A percentile compares a stretch with the other conserved stretches of the same genome.
Conservation (phyloP, 2,329 filamentous ascomycete species). For the Colletotrichum sp. region DNA sequence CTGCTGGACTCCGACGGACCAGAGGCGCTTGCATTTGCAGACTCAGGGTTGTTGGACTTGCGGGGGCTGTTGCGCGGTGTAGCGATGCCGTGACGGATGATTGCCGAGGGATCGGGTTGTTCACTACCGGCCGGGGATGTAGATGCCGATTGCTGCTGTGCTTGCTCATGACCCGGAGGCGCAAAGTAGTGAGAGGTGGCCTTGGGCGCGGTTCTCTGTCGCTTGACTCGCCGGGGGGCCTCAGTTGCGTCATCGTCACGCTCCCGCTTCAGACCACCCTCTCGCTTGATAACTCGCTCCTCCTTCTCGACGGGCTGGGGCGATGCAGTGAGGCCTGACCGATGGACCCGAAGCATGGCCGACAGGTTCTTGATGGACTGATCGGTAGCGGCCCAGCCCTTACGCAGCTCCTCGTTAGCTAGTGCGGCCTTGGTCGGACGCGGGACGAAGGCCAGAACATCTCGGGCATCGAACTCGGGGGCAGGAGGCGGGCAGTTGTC, state of each 20-base stretch:
- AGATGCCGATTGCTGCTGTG: not conserved
- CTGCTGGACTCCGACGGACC: not conserved
- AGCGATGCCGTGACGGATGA: conserved; percentile 1
- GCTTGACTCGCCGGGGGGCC: conserved; percentile 6
- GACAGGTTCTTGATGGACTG: conserved; percentile 21
- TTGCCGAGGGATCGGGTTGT: not conserved
- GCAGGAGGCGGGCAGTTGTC: conserved; percentile 10
- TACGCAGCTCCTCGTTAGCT: not conserved
- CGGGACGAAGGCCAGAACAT: conserved; percentile 36
- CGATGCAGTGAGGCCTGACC: not conserved
- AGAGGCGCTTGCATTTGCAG: not conserved
- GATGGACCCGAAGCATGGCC: conserved; percentile 6
- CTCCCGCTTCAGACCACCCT: not conserved
- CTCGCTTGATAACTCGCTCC: not conserved
- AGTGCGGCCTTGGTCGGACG: conserved; percentile 23
- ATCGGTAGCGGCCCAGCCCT: conserved; percentile 40
- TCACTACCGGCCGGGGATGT: not conserved
- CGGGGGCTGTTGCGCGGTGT: conserved; percentile 8
- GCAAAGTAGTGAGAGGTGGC: conserved; percentile 18
- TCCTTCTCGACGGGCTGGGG: not conserved
- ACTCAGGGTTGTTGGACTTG: not conserved
- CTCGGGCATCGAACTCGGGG: conserved; percentile 33
- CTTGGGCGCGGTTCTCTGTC: not conserved
- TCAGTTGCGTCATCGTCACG: conserved; percentile 1
- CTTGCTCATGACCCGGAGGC: not conserved